Base-by-base conservation (phyloP, 495 filamentous ascomycete species). In the Amorphotheca resinae region DNA sequence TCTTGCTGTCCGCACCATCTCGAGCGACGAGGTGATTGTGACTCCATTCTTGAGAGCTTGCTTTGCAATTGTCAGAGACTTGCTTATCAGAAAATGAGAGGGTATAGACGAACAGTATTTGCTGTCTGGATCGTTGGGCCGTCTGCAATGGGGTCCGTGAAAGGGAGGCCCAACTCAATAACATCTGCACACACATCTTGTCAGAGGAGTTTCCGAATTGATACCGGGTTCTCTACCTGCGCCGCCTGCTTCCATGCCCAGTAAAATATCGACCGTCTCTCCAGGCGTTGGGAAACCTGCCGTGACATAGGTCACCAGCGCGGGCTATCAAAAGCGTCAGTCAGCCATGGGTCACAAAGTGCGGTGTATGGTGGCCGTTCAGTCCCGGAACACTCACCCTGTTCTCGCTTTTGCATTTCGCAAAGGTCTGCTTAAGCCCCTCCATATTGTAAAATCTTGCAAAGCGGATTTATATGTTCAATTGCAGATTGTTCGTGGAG, bases 141-240 rank as follows among this genome's bases (percentile, higher is more conserved):
- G 62, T 95, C 88, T 42, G 87, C 88, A 64, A 94, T 95, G 16
- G 91, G 91, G 56, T 99, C 91, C 39, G 93, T 95, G 72, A 99
- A 99, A 33, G 93, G 93, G 31, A 95, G 69, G 33, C 87, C 86
- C 42, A 89, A 72, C 59, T 89, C 84, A 45, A 89, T 85, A 45
- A 89, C 61, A 59, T 89, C 84, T 83, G 48, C 36, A 7, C 17
- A 23, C 36, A 7, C 17, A 23, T 15, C 20, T 3, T 2, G 32
- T 41, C 26, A 49, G 46, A 22, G 38, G 9, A 5, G 25, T 3
- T 38, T 30, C 7, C 12, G 30, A 4, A 5, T 35, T 30, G 23
- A 31, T 48, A 42, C 38, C n/a, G 42, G 21, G 26, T 33, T 20
- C 62, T 70, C 33, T 66, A 93, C 87, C 87, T 46, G 89, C 82